phyloP scores from a whole-genome alignment of 2,329 filamentous ascomycete species.

The Phyllosticta citribraziliensis region DNA sequence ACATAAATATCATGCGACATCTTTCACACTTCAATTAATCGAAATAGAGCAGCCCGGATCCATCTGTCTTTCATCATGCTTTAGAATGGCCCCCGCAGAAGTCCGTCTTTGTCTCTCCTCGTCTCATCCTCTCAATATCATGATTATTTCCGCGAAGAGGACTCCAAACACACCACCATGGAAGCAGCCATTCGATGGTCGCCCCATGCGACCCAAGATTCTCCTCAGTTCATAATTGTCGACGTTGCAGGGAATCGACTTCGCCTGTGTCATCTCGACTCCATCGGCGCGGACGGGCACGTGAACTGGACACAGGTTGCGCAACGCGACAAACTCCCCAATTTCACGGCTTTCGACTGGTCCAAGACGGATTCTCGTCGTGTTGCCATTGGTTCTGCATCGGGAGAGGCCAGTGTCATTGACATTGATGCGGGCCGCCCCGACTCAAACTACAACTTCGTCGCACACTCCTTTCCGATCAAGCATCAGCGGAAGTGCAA shows the following conservation, averaged over 20 bases:
- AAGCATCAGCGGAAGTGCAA: constrained; percentile 72
- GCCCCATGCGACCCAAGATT: constrained; percentile 42
- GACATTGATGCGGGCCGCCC: constrained; percentile 55
- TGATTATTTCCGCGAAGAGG: background rate
- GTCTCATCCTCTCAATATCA: background rate
- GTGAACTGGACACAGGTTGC: constrained; percentile 45
- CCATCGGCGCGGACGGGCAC: constrained; percentile 20
- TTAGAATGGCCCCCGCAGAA: background rate
- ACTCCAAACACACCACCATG: constrained; percentile 34
- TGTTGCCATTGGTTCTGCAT: constrained; percentile 64
- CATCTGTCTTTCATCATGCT: background rate
- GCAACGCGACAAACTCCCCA: constrained; percentile 45
- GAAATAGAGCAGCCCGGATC: background rate
- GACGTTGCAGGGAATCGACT: constrained; percentile 52
- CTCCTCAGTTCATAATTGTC: constrained; percentile 50
- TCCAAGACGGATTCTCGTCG: constrained; percentile 53
- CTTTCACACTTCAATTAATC: background rate
- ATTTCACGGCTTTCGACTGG: constrained; percentile 58
- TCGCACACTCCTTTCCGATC: constrained; percentile 52
- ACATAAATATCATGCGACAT: background rate
- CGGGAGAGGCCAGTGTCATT: constrained; percentile 65
- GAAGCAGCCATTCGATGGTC: constrained; percentile 56
- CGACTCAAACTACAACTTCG: constrained; percentile 31
- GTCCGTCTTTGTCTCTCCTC: background rate
- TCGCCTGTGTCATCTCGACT: constrained; percentile 44